A percentile compares a stretch with the other conserved stretches of the same genome.
Evolutionary conservation across 2,329 filamentous ascomycete genomes (phyloP).

Genomic region (Pseudogymnoascus sp.): DNA sequence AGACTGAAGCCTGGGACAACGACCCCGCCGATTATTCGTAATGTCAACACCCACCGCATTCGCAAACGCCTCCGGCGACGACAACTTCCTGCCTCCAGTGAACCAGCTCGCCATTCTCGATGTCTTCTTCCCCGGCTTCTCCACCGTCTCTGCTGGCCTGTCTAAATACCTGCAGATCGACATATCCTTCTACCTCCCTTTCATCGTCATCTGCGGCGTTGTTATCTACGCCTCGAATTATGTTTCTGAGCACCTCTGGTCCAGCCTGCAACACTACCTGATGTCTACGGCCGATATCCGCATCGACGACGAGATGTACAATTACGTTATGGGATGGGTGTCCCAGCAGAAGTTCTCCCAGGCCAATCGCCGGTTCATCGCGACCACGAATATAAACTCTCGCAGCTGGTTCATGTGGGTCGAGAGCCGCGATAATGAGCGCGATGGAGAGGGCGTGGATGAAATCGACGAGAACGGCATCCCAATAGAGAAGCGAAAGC

Average conservation of each 20-base stretch:
- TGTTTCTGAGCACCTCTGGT: constrained; percentile 40
- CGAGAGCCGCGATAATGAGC: constrained; percentile 35
- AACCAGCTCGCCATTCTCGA: constrained; percentile 43
- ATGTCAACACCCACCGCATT: not conserved
- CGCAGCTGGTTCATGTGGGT: constrained; percentile 42
- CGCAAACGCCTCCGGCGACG: not conserved
- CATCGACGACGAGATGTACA: constrained; percentile 64
- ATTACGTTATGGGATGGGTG: constrained; percentile 64
- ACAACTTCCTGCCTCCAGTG: not conserved
- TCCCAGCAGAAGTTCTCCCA: constrained; percentile 53
- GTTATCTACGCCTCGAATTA: constrained; percentile 47
- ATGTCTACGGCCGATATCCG: constrained; percentile 60
- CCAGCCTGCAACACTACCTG: constrained; percentile 44
- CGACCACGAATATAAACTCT: constrained; percentile 53
- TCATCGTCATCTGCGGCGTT: constrained; percentile 43
- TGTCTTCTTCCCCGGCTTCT: constrained; percentile 58
- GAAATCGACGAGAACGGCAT: constrained; percentile 23
- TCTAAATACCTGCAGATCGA: constrained; percentile 53
- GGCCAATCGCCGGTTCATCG: constrained; percentile 53
- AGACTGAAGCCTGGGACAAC: not conserved
- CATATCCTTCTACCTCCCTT: constrained; percentile 53
- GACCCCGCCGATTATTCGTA: not conserved
- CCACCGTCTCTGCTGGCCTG: constrained; percentile 45
- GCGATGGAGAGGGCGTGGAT: constrained; percentile 37
- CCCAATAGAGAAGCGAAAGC: constrained; percentile 32